Conservation (phyloP, 225 moss, liverwort and hornwort species). For the Polytrichum formosum region DNA sequence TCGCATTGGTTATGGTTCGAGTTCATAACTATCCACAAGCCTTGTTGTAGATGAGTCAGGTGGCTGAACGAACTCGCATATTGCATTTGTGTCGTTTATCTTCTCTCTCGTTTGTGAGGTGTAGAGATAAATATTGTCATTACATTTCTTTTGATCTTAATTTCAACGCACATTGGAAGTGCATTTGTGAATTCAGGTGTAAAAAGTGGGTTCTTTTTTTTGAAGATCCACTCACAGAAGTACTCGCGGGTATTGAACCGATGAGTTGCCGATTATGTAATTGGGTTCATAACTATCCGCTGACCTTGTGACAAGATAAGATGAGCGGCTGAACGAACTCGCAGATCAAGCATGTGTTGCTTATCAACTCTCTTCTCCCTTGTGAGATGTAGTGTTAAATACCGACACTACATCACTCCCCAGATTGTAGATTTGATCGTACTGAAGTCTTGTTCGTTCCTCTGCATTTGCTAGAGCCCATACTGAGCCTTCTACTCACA, state of each 20-base stretch:
- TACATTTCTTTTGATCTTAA: not conserved
- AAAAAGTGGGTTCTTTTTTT: too few relatives aligned
- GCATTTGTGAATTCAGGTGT: too few relatives aligned
- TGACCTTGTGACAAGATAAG: not conserved
- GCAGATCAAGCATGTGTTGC: not conserved
- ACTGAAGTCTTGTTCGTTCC: too few relatives aligned
- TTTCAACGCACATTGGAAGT: too few relatives aligned
- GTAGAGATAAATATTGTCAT: constrained; percentile 34
- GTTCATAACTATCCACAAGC: constrained; percentile 27
- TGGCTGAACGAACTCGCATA: constrained; percentile 56
- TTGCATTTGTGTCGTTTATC: constrained; percentile 26
- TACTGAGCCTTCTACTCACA: constrained; percentile 41
- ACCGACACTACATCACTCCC: not conserved
- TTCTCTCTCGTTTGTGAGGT: constrained; percentile 40
- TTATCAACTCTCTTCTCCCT: constrained; percentile 7
- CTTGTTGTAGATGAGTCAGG: constrained; percentile 6
- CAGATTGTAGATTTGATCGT: too few relatives aligned
- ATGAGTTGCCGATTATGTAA: not conserved
- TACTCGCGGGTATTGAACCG: too few relatives aligned
- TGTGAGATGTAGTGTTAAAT: constrained; percentile 6
- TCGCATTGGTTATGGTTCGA: not conserved
- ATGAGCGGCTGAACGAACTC: not conserved
- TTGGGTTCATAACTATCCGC: constrained; percentile 8
- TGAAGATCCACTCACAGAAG: too few relatives aligned
- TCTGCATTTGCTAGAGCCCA: constrained; percentile 54